phyloP scores from a whole-genome alignment of 306 rosid genomes.

The Cucumis cinereus region DNA sequence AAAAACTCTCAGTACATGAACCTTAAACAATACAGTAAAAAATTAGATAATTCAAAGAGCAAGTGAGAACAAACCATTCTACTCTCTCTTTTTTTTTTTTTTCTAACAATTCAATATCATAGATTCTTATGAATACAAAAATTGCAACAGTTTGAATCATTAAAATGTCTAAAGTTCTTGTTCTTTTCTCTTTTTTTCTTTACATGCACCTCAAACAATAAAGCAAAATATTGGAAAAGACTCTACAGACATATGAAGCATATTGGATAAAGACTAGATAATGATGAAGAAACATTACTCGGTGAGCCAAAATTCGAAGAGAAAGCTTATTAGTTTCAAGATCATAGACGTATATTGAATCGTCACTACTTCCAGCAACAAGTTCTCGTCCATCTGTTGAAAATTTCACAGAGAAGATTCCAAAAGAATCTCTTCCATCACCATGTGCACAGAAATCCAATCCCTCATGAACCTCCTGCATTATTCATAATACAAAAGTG shows the following conservation, averaged over 20 bases:
- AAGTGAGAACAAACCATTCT: neutral
- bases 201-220: neutral
- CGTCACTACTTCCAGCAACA: slow-evolving; percentile 79
- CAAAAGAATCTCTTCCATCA: slow-evolving; percentile 40
- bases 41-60: neutral
- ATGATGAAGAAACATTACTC: slow-evolving; percentile 21
- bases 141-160: neutral
- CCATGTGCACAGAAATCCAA: slow-evolving; percentile 46
- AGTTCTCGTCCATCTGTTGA: slow-evolving; percentile 82
- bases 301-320: slow-evolving; percentile 73
- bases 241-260: neutral
- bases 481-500: slow-evolving; percentile 10
- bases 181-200: neutral
- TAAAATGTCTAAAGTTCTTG: neutral
- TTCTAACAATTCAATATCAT: neutral
- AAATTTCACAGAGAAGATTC: slow-evolving; percentile 79
- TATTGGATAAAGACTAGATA: neutral
- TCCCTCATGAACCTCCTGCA: slow-evolving; percentile 79
- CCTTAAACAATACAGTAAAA: neutral
- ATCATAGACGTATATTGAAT: slow-evolving; percentile 79
- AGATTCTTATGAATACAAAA: neutral
- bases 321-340: slow-evolving; percentile 65
- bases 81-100: neutral
- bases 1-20: neutral
- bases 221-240: neutral